Evolutionary conservation across 176 grass and related monocot species (phyloP), one percentile per base, ranked within the genome.

Genomic region (Bothriochloa decipiens): DNA sequence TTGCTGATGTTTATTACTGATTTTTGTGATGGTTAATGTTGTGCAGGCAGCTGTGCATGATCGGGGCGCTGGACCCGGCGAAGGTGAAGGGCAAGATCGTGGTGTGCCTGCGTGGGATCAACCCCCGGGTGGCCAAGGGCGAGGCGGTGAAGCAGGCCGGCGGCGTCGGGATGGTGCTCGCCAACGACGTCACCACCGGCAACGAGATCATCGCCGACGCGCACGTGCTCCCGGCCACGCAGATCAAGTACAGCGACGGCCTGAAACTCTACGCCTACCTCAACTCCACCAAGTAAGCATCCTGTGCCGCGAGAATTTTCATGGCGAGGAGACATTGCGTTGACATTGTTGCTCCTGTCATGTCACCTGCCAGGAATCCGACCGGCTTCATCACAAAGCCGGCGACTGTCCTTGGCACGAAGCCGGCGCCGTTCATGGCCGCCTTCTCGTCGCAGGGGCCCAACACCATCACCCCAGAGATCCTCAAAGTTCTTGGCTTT

Each of bases 371-470:
- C 61, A 94, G 94, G 45, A 88, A 53, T 8, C 81, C 85, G 25
- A n/a, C 37, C 1, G 94, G 87, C 29, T 91, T 39, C 55, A 72
- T 97, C 64, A 87, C 86, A 0, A 92, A 76, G 65, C 84, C 92
- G n/a, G 67, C 49, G 39, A 97, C 94, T 1, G 16, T 36, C 22
- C 65, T 97, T 11, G 32, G 29, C 62, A 78, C 80, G n/a, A 97
- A 81, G 77, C 94, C 92, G 11, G 94, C 92, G 45, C 92, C 94
- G 1, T 87, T 87, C 82, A 97, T 94, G 90, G 92, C 92, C 3
- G 76, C 90, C 4, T 97, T 94, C 86, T 97, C 94, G n/a, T 97
- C 92, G 0, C 88, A 87, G 47, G 94, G 94, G 1, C 92, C 92
- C 26, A 97, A 94, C 76, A 69, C 20, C 15, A 39, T 97, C 42